Base-by-base conservation (phyloP, 768 basidiomycete species). In the Pleurotus cornucopiae region DNA sequence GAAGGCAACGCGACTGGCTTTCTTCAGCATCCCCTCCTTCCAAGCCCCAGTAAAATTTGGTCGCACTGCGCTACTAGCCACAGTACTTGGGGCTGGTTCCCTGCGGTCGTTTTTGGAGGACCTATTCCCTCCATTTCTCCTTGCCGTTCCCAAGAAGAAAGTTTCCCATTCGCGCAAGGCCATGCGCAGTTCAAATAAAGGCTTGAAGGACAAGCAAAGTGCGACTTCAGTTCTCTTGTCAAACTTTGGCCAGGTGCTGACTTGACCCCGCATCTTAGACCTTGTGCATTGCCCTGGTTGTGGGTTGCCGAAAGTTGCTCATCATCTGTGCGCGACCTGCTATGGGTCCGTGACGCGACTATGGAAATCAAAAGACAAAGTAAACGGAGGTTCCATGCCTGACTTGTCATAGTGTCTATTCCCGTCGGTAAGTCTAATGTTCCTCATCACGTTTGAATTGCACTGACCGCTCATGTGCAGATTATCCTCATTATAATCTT, bases 161-260 rank as follows among this genome's bases (percentile, higher is more conserved):
- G 81, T 85, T 9, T 94, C 94, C 0, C 94, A 98, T 72, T 94
- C 92, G 18, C 80, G 91, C 51, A 98, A 98, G 71, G 81, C 88
- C n/a, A 96, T 96, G 94, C 81, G 95, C 41, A 85, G 85, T 60
- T 89, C 94, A 13, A 94, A 94, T 71, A 98, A 98, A 71, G 94
- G 94, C 1, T 73, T 97, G 64, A 92, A 94, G 69, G 94, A 98
- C 71, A 95, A 93, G 70, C 85, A 85, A 58, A 94, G 96, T 94
- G 64, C 58, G 84, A 71, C 6, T 7, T 18, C 14, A 61, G 58
- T 30, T 39, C 39, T 40, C 47, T 21, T 52, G 44, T 46, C 26
- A 37, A 18, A 26, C 14, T 55, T 43, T 14, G 60, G 20, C 46
- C 14, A 48, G 30, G 43, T 61, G 40, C 58, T 43, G 41, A 18